A percentile compares a stretch with the other conserved stretches of the same genome.
phyloP scores from a whole-genome alignment of 2,329 filamentous ascomycete genomes.

The Exophiala xenobiotica region DNA sequence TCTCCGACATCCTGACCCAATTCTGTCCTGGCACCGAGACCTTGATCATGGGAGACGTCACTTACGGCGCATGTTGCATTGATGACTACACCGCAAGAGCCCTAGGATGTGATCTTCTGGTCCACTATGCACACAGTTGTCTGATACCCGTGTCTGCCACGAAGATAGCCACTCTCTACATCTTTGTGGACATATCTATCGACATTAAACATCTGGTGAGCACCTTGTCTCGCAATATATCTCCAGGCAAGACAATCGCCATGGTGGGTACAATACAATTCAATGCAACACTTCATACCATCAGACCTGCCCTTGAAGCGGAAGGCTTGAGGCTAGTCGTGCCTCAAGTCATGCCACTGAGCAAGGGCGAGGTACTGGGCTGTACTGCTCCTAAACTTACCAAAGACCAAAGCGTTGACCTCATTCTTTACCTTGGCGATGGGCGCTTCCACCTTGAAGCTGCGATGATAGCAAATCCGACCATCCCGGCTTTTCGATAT shows the following conservation, averaged over 20 bases:
- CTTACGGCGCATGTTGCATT: conserved; percentile 97
- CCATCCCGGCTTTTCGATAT: conserved; percentile 87
- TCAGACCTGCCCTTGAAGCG: conserved; percentile 72
- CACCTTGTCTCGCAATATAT: conserved; percentile 85
- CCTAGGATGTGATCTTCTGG: conserved; percentile 86
- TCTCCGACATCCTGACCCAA: conserved; percentile 91
- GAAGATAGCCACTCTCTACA: conserved; percentile 94
- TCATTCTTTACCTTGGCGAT: conserved; percentile 86
- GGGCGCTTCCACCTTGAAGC: conserved; percentile 95
- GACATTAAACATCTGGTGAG: conserved; percentile 84
- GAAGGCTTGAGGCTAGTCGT: conserved; percentile 84
- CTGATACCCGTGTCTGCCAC: conserved; percentile 95
- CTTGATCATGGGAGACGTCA: conserved; percentile 98
- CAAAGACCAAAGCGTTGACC: conserved; percentile 60
- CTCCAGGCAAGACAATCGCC: conserved; percentile 79
- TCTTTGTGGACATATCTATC: conserved; percentile 97
- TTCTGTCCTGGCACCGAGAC: conserved; percentile 92
- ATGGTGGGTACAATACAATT: conserved; percentile 98
- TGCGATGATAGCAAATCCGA: conserved; percentile 98
- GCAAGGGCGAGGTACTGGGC: conserved; percentile 94
- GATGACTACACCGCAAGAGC: conserved; percentile 96
- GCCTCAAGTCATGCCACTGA: conserved; percentile 88
- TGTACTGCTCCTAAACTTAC: conserved; percentile 83
- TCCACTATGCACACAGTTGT: conserved; percentile 97
- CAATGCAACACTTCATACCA: conserved; percentile 91